A percentile compares a stretch with the other conserved stretches of the same genome.
phyloP scores from a whole-genome alignment of 148 eudicot species.

The Polygonum aviculare region DNA sequence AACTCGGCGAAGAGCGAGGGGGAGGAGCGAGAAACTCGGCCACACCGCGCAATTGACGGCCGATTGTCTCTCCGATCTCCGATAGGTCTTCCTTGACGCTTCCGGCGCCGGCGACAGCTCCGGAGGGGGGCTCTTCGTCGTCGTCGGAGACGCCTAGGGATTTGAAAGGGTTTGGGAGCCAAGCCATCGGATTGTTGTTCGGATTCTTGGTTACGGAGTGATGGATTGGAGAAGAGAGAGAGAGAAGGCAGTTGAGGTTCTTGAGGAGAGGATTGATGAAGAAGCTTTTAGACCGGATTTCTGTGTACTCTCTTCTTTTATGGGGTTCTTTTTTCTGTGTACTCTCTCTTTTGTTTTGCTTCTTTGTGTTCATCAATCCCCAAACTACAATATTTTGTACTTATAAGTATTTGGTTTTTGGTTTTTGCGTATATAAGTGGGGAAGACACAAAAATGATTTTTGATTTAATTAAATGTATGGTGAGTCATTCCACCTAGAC shows the following conservation, averaged over 20 bases:
- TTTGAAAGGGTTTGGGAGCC: constrained; percentile 57
- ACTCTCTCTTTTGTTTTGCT: neutral
- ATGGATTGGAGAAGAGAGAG: constrained; percentile 28
- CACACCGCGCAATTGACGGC: constrained; percentile 54
- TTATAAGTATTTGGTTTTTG: too few species aligned
- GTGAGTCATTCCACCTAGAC: too few species aligned
- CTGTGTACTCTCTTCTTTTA: neutral
- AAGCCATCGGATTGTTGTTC: constrained; percentile 20
- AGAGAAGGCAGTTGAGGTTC: constrained; percentile 10
- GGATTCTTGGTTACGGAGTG: neutral
- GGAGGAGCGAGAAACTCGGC: constrained; percentile 76
- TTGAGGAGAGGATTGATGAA: neutral
- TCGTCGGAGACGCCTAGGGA: constrained; percentile 19
- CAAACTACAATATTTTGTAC: neutral
- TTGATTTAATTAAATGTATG: too few species aligned
- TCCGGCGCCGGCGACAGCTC: constrained; percentile 10
- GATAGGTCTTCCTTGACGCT: constrained; percentile 40
- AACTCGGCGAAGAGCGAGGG: neutral
- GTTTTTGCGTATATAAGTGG: too few species aligned
- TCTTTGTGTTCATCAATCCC: neutral
- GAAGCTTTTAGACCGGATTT: neutral
- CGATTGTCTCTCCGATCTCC: constrained; percentile 37
- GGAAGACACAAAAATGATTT: too few species aligned
- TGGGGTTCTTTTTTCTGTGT: neutral
- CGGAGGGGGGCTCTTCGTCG: constrained; percentile 9